Conservation (phyloP, 768 basidiomycete species). For the Psilocybe sp. region DNA sequence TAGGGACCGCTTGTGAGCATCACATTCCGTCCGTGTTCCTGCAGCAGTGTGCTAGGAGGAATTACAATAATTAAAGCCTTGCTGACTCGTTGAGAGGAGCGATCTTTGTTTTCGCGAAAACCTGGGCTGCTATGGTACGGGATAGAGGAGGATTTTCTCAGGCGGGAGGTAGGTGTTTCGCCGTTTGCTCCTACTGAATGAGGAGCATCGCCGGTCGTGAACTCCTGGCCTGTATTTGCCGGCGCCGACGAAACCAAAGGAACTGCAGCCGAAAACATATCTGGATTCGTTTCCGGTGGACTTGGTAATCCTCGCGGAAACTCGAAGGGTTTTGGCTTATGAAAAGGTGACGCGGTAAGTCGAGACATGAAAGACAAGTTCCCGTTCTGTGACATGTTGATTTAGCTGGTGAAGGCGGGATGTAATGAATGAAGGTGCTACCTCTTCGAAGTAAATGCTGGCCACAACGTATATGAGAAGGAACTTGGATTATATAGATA, state of each 20-base stretch:
- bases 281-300: slow-evolving; percentile 39
- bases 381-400: background rate
- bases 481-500: too few relatives aligned
- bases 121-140: slow-evolving; percentile 51
- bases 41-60: slow-evolving; percentile 57
- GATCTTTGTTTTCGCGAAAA: slow-evolving; percentile 42
- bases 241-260: slow-evolving; percentile 6
- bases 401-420: slow-evolving; percentile 2
- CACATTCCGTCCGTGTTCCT: slow-evolving; percentile 59
- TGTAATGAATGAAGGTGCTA: too few relatives aligned
- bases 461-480: too few relatives aligned
- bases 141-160: slow-evolving; percentile 48
- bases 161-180: slow-evolving; percentile 31
- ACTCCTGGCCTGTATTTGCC: slow-evolving; percentile 10
- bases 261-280: slow-evolving; percentile 11
- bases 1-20: slow-evolving; percentile 57
- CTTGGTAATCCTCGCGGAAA: slow-evolving; percentile 38
- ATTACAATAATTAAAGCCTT: slow-evolving; percentile 65
- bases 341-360: slow-evolving; percentile 38
- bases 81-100: slow-evolving; percentile 32
- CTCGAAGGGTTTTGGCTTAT: slow-evolving; percentile 44
- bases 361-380: slow-evolving; percentile 33
- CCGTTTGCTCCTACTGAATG: slow-evolving; percentile 13
- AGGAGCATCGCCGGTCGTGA: slow-evolving; percentile 14
- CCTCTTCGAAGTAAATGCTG: too few relatives aligned